Evolutionary conservation across 805 yeast genomes (phyloP).

Genomic region (Huiozyma naganishii): DNA sequence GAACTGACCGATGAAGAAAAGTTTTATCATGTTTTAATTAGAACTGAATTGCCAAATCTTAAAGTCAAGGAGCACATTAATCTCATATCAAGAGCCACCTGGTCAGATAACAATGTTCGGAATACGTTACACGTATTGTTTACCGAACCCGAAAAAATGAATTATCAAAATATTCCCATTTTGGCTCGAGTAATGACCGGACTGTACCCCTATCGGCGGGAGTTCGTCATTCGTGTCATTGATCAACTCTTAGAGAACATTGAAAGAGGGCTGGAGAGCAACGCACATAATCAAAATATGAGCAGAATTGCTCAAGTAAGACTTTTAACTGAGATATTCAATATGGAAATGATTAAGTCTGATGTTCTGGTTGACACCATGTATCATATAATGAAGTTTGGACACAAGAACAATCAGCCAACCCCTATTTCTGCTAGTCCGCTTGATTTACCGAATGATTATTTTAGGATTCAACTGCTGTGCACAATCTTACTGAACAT

Average conservation of each 20-base stretch:
- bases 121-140: slow-evolving; percentile 34
- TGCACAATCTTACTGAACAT: slow-evolving; percentile 32
- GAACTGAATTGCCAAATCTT: slow-evolving; percentile 36
- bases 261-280: slow-evolving; percentile 52
- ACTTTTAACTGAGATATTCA: slow-evolving; percentile 49
- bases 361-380: slow-evolving; percentile 40
- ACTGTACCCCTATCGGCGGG: slow-evolving; percentile 28
- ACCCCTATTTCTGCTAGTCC: slow-evolving; percentile 30
- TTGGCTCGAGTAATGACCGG: slow-evolving; percentile 40
- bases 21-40: slow-evolving; percentile 41
- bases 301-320: slow-evolving; percentile 49
- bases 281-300: slow-evolving; percentile 50
- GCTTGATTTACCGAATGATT: slow-evolving; percentile 56
- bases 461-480: slow-evolving; percentile 56
- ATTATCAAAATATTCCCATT: slow-evolving; percentile 41
- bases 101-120: slow-evolving; percentile 31
- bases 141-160: slow-evolving; percentile 49
- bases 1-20: slow-evolving; percentile 34
- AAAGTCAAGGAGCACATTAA: slow-evolving; percentile 28
- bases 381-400: slow-evolving; percentile 50
- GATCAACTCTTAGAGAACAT: slow-evolving; percentile 60
- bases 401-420: slow-evolving; percentile 55
- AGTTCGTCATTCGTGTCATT: slow-evolving; percentile 36
- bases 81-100: slow-evolving; percentile 36
- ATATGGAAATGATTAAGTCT: slow-evolving; percentile 36